Evolutionary conservation across 352 stramenopile genomes (phyloP).

Genomic region (Phytophthora aleatoria): DNA sequence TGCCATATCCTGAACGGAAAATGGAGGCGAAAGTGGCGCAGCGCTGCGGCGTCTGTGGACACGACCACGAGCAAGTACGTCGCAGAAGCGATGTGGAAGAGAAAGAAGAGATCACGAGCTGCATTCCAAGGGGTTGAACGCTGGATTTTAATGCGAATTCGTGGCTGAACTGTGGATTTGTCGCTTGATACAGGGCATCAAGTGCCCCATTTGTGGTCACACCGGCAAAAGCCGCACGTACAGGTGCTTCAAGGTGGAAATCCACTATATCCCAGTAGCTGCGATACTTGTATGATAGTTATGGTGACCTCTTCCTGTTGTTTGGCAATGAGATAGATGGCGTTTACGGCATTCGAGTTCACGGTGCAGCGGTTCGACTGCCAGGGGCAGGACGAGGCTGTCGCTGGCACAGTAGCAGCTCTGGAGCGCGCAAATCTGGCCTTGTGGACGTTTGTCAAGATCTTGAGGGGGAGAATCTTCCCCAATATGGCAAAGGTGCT

Average conservation of each 20-base stretch:
- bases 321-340: constrained; percentile 29
- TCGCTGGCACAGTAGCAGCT: constrained; percentile 27
- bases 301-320: constrained; percentile 3
- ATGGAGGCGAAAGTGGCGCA: constrained; percentile 22
- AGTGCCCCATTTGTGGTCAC: constrained; percentile 70
- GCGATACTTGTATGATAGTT: not conserved
- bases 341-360: constrained; percentile 48
- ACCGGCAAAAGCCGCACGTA: constrained; percentile 71
- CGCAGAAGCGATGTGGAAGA: not conserved
- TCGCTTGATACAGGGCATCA: constrained; percentile 41
- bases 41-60: constrained; percentile 32
- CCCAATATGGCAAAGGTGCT: constrained; percentile 30
- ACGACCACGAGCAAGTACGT: constrained; percentile 39
- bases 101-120: not conserved
- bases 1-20: constrained; percentile 3
- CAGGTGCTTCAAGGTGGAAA: constrained; percentile 54
- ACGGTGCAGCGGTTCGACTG: constrained; percentile 59
- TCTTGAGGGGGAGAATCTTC: constrained; percentile 60
- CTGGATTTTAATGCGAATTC: constrained; percentile 5
- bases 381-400: constrained; percentile 34
- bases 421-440: constrained; percentile 33
- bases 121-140: constrained; percentile 3
- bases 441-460: constrained; percentile 57
- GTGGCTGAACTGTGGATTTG: constrained; percentile 3
- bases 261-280: not conserved